Base-by-base conservation (phyloP, 768 basidiomycete genomes). In the Tulasnella sp. region DNA sequence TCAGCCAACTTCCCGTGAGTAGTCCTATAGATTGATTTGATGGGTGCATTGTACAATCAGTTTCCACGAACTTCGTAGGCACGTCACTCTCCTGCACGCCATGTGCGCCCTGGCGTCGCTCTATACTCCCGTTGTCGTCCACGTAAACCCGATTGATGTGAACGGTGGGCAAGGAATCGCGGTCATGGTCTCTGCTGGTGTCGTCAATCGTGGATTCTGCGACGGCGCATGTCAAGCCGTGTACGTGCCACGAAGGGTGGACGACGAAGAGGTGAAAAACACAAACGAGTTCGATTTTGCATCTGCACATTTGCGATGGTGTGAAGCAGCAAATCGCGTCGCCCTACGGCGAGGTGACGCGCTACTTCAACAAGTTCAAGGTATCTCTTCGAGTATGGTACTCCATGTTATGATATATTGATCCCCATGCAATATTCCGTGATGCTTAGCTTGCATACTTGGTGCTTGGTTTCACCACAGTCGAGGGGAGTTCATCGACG, bases 91-190 rank as follows among this genome's bases (percentile, higher is more conserved):
- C n/a, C 60, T 63, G 9, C 62, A 63, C 43, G 62, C 62, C 9
- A 63, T 63, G 13, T 63, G 62, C 43, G 61, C 51, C 26, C 44
- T 63, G 2, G 61, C 62, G 15, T 62, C 61, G 15, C 34, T 63
- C 13, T 61, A 64, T 41, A 50, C 63, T 13, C 48, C 62, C 17
- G 42, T 53, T 13, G 52, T 61, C 10, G n/a, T 23, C 0, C 45
- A 59, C 24, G 41, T 43, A 2, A 44, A 26, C 21, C 45, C 15
- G 21, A 26, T 30, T 24, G 50, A 51, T 47, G 1, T 56, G 5
- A 43, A 56, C 15, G 41, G 27, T 7, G 38, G 34, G 17, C 41
- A 44, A 4, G 55, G 38, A 27, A 43, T 43, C 15, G 23, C 55
- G 10, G 55, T 43, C 13, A 42, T 43, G 4, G 41, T 56, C 38